Conservation (phyloP, 108 stramenopile species). For the Hondaea fermentalgiana region DNA sequence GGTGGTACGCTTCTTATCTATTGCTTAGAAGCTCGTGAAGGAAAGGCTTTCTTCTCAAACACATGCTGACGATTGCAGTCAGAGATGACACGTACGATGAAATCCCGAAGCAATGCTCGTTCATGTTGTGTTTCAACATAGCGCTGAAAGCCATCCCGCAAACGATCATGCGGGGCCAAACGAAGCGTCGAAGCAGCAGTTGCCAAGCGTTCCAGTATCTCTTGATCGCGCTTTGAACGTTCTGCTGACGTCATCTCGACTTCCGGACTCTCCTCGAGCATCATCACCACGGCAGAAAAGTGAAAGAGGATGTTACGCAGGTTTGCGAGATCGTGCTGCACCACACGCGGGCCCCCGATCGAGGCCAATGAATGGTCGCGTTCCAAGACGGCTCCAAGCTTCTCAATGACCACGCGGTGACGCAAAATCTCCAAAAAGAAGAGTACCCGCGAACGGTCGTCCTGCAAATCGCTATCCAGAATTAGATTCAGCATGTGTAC, state of each 20-base stretch:
- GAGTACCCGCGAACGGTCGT: not conserved
- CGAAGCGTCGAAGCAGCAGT: not conserved
- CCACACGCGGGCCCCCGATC: not conserved
- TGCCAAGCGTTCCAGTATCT: not conserved
- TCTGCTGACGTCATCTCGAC: not conserved
- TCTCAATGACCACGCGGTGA: not conserved
- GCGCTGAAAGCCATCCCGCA: constrained; percentile 3
- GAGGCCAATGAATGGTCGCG: not conserved
- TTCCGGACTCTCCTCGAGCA: not conserved
- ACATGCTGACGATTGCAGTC: not conserved
- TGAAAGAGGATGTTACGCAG: not conserved
- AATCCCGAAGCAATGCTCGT: not conserved
- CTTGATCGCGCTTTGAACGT: not conserved
- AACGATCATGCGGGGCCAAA: not conserved
- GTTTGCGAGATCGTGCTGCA: constrained; percentile 1
- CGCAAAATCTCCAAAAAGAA: not conserved
- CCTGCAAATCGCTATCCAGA: not conserved
- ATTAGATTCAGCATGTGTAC: not conserved
- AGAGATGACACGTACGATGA: not conserved
- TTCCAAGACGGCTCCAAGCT: not conserved
- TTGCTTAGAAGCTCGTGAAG: not conserved
- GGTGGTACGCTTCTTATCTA: not conserved
- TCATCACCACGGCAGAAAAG: not conserved
- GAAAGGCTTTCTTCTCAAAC: not conserved
- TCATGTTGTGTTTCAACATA: not conserved